phyloP scores from a whole-genome alignment of 2,329 filamentous ascomycete species.

The Colletotrichum godetiae region DNA sequence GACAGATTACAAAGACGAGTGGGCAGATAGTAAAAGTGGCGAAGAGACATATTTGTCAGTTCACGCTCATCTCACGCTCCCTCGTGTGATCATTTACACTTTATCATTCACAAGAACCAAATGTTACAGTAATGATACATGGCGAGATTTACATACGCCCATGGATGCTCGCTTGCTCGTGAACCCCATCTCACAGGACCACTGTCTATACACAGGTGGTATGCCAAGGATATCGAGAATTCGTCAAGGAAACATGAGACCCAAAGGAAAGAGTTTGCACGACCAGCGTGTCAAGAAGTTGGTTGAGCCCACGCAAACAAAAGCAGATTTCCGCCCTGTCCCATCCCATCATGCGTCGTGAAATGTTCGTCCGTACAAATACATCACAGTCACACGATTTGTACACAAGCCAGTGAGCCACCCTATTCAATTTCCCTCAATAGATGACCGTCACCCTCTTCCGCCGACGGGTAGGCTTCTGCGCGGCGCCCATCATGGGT shows the following conservation, averaged over 20 bases:
- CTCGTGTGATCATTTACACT: not conserved
- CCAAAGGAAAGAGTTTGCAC: not conserved
- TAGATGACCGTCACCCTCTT: slow-evolving; percentile 20
- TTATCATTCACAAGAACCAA: not conserved
- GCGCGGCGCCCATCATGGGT: not conserved
- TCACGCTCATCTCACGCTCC: not conserved
- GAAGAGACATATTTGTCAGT: not conserved
- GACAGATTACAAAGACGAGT: not conserved
- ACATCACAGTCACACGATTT: not conserved
- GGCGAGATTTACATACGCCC: not conserved
- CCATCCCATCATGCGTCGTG: slow-evolving; percentile 3
- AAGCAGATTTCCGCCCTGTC: not conserved
- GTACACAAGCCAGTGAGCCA: not conserved
- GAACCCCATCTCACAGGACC: not conserved
- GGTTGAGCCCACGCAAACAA: not conserved
- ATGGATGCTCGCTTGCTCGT: not conserved
- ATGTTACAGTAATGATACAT: not conserved
- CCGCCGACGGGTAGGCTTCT: slow-evolving; percentile 1
- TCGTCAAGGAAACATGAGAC: not conserved
- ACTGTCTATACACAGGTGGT: not conserved
- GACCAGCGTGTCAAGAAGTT: slow-evolving; percentile 12
- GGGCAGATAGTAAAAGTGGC: not conserved
- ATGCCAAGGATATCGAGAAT: not conserved
- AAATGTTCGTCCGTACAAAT: slow-evolving; percentile 13
- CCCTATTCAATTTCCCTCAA: not conserved